Evolutionary conservation across 2,329 filamentous ascomycete species (phyloP), one percentile per base, ranked within the genome.

Genomic region (Epichloe scottii): DNA sequence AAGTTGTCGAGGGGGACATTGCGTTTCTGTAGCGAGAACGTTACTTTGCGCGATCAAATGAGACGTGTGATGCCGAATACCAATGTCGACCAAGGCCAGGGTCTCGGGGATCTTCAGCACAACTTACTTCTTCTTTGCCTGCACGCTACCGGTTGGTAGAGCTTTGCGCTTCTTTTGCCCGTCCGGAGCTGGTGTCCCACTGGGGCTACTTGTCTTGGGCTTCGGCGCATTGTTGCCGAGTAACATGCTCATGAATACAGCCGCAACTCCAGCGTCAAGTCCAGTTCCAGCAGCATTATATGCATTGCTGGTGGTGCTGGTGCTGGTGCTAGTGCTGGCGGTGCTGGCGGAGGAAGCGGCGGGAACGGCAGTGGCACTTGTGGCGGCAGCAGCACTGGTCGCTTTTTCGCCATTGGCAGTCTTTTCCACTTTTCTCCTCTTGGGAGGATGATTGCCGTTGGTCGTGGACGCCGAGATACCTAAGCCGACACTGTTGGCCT

Each of bases 351-450:
- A 33, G 17, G 44, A 35, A 23, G 46, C 21, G 23, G 34, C 33
- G 41, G 41, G 12, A 17, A 15, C 46, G 17, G 40, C 23, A 34
- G 17, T 34, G 2, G 45, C 12, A 37, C 23, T 41, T 11, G 48
- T 21, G 12, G 34, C 17, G 2, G 14, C 33, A 15, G 44, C 26
- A 34, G 38, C 37, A 38, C 17, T 41, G 17, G 26, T 80, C 3
- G 72, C 65, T 33, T 70, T 68, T 4, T 67, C 70, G 39, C 73
- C 73, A 54, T 72, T 73, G 14, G 70, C 63, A 10, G 75, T 68
- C 59, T 87, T 87, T 59, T 95, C 89, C 2, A 87, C 82, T 68
- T 90, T 94, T 57, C 89, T 82, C 60, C 88, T 79, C 70, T 95
- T 95, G 23, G 76, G 72, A 2, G 82, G 74, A 12, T 82, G 75